These are phyloP conservation scores for Cercospora beticola DNA, from an alignment of 2,329 filamentous ascomycete species.

Conservation along the genomic window DNA sequence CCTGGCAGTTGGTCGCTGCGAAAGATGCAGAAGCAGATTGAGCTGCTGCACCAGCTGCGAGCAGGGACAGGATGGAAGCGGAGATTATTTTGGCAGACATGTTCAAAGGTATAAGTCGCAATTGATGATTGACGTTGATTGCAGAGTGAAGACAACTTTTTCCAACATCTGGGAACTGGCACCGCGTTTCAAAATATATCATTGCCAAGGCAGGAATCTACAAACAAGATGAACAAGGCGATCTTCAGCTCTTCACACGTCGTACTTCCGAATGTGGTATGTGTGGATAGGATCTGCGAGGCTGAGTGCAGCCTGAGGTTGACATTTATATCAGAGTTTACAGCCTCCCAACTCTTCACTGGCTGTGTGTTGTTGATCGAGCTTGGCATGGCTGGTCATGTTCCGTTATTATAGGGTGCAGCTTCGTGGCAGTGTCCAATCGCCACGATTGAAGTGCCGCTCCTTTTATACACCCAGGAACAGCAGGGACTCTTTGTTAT, in stretches of 20 bases:
- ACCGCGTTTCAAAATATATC: background rate
- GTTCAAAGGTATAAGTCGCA: background rate
- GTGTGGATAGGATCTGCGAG: conserved; percentile 5
- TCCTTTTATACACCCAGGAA: background rate
- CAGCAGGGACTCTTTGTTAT: background rate
- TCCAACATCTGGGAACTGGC: background rate
- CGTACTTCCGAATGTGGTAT: background rate
- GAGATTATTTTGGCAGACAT: background rate
- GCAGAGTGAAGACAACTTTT: background rate
- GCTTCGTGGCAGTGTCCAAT: background rate
- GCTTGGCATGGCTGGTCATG: background rate
- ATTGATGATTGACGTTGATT: background rate
- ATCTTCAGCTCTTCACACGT: background rate
- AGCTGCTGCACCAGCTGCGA: background rate
- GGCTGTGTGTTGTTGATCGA: background rate
- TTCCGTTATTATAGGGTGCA: background rate
- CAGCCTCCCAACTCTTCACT: background rate
- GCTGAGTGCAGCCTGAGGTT: background rate
- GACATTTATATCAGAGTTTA: background rate
- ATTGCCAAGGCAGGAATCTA: background rate
- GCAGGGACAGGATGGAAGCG: background rate
- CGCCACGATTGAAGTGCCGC: background rate
- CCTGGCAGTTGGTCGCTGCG: background rate
- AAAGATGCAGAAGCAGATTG: background rate
- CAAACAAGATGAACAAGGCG: background rate